Evolutionary conservation across 768 basidiomycete species (phyloP), one percentile per base, ranked within the genome.

Genomic region (Phylloporus rhodoxanthus): DNA sequence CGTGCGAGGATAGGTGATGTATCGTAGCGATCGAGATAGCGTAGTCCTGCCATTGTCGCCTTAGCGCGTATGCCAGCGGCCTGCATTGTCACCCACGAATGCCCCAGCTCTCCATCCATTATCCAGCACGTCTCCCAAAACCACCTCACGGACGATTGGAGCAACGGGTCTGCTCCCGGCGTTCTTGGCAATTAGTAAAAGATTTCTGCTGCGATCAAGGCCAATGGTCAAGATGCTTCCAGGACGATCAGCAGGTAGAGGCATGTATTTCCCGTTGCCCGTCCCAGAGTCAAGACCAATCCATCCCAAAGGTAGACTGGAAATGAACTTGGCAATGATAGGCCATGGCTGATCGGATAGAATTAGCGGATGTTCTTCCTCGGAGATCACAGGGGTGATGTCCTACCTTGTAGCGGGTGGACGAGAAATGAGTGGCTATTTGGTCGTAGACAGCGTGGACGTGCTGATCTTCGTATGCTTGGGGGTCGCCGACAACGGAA

Each of bases 1-100:
- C 75, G 9, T 77, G 75, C 0, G 92, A 95, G 3, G 92, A 83
- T 5, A 99, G 76, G 67, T 99, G 96, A 61, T 99, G 96, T 40
- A 98, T 90, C 2, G 95, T 98, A 23, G 96, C 96, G 54, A 99
- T 94, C 4, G 94, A 96, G 43, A 99, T 93, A 2, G 88, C 88
- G 59, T 91, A 96, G 72, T 97, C 92, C 94, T 97, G 57, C 17
- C n/a, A 36, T 34, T 25, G 45, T 50, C 20, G 32, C 21, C 42
- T 53, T 48, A 48, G 50, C 13, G 14, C 13, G 23, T 9, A 54
- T 21, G 13, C 1, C n/a, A 58, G 36, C 17, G 4, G 8, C 10
- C 29, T 20, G 11, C 4, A 32, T 23, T 5, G 11, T 14, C 13
- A 76, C 84, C 63, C 60, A 95, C 94, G 64, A 97, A 97, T 19